Conservation (phyloP, 129 eudicot species). For the Mikania micrantha region DNA sequence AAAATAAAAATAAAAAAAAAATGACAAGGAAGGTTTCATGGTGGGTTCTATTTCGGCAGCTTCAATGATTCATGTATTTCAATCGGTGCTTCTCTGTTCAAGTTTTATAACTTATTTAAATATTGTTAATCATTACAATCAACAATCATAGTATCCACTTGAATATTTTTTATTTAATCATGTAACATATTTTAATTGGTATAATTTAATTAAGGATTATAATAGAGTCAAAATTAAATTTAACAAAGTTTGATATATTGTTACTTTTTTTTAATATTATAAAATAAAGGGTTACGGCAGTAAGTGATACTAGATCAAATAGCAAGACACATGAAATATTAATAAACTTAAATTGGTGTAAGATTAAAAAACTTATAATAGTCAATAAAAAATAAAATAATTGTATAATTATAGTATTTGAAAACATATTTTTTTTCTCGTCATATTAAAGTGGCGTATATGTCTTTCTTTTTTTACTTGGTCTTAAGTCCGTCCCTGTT, state of each 20-base stretch:
- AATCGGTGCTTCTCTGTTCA: constrained; percentile 15
- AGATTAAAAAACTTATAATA: too few relatives aligned
- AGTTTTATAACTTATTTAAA: background rate
- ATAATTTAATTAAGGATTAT: background rate
- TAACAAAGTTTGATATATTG: background rate
- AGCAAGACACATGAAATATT: too few relatives aligned
- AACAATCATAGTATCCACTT: constrained; percentile 2
- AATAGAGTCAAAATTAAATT: background rate
- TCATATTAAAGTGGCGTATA: too few relatives aligned
- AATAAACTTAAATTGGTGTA: too few relatives aligned
- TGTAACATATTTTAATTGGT: background rate
- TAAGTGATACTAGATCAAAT: too few relatives aligned
- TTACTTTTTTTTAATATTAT: too few relatives aligned
- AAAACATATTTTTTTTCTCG: too few relatives aligned
- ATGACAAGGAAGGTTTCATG: constrained; percentile 12
- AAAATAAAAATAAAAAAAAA: background rate
- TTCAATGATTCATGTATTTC: constrained; percentile 9
- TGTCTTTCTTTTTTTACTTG: too few relatives aligned
- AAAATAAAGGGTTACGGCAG: too few relatives aligned
- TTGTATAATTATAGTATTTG: too few relatives aligned
- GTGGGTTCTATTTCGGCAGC: constrained; percentile 22
- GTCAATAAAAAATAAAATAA: too few relatives aligned
- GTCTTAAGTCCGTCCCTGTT: background rate
- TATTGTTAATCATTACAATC: constrained; percentile 7
- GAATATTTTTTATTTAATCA: background rate